Evolutionary conservation across 257 asterid species (phyloP), one percentile per base, ranked within the genome.

Genomic region (Misopates orontium): DNA sequence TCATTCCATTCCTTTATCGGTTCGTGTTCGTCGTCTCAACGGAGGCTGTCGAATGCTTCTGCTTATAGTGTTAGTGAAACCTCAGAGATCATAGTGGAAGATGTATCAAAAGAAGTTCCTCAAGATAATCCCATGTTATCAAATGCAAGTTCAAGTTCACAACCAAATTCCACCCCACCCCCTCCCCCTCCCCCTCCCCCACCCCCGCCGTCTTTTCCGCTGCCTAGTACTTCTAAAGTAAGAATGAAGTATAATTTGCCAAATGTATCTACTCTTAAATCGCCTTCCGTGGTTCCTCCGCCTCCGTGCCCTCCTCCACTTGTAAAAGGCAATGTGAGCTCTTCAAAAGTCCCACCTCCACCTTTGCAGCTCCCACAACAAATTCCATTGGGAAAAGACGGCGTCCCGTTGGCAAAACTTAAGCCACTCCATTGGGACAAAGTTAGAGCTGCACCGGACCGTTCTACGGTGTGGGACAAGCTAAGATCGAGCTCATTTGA

Each of bases 341-440:
- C 69, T 24, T 72, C 66, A 22, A 79, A 65, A 22, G 66, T 75
- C 4, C 91, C 95, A n/a, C 88, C 95, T 1, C 96, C 96, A 25
- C 96, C 94, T 14, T 71, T 82, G 25, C 86, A 36, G 54, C 41
- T 64, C 16, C 44, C 55, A 3, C 81, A 78, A 42, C 60, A 69
- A 25, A 65, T 74, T 19, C 86, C 92, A 1, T 28, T 87, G 77
- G 95, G 95, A 0, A 87, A 87, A 83, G 91, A 86, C 28, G 95
- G 99, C 7, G 70, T 73, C 15, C 87, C 96, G 7, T 75, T 93
- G 78, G 82, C 96, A 12, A 90, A 86, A 78, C 88, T 93, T 20
- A 93, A 87, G 47, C 96, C 99, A 9, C 95, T 93, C 50, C 99
- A 90, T 17, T 93, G 99, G 99, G 99, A 93, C 82, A 93, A 90